phyloP scores from a whole-genome alignment of 768 basidiomycete species.

The Myochromella boudieri region DNA sequence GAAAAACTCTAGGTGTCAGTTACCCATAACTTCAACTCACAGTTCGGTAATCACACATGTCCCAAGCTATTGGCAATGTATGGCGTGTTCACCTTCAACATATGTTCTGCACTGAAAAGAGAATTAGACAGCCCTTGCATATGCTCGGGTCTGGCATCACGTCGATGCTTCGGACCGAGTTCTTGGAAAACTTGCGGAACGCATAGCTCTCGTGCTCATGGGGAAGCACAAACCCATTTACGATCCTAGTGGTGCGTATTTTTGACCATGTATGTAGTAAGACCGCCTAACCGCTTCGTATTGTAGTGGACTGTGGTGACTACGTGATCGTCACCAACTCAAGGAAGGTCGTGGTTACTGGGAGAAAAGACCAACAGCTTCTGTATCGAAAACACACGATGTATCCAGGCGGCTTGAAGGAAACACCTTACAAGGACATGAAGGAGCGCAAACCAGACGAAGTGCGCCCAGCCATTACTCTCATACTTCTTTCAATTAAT shows the following conservation, averaged over 20 bases:
- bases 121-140: constrained; percentile 86
- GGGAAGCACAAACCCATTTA: constrained; percentile 99
- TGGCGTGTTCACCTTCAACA: constrained; percentile 22
- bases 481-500: neutral
- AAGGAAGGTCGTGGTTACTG: constrained; percentile 79
- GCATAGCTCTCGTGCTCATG: constrained; percentile 95
- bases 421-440: constrained; percentile 83
- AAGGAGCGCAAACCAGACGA: constrained; percentile 86
- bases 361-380: constrained; percentile 84
- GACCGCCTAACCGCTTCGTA: neutral
- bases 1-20: constrained; percentile 7
- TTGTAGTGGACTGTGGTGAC: constrained; percentile 92
- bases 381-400: constrained; percentile 89
- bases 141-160: constrained; percentile 95
- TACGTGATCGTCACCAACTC: constrained; percentile 96
- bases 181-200: constrained; percentile 92
- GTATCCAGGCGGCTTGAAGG: constrained; percentile 92
- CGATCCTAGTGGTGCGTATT: constrained; percentile 77
- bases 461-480: constrained; percentile 45
- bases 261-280: neutral
- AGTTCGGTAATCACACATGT: too few relatives aligned
- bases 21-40: too few relatives aligned
- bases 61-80: constrained; percentile 82
- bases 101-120: neutral
- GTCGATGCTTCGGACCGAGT: constrained; percentile 88